Evolutionary conservation across 768 basidiomycete genomes (phyloP), one percentile per base, ranked within the genome.

Genomic region (Cantharellus cinnabarinus): DNA sequence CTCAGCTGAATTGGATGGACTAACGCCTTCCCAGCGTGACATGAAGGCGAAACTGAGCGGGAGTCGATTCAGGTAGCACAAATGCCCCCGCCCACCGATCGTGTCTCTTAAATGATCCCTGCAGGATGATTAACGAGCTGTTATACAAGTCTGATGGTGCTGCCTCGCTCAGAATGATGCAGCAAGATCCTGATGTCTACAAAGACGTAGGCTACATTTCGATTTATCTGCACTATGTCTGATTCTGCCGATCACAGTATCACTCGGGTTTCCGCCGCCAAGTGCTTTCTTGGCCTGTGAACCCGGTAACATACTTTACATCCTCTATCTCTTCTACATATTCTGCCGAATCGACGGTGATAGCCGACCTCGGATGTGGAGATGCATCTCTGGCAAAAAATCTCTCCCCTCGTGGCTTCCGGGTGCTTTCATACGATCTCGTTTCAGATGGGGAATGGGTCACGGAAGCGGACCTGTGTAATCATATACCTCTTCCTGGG

Each of bases 331-430:
- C 80, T 7, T 20, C 59, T 0, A 69, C 76, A 2, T 84, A 82
- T 67, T 54, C 10, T 37, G 77, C 88, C 3, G 60, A 73, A 20
- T 76, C 75, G 63, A 80, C 83, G 0, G 74, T 97, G 64, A 80
- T 99, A 56, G 91, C 81, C 41, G 95, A 99, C 71, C 75, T 99
- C 41, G 95, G 95, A 5, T 97, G 91, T 64, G 95, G 95, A 35
- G 93, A 97, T 68, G 95, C 91, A 34, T 78, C 83, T 4, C 75
- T 99, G 38, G 91, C 93, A 0, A 80, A 77, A 44, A 74, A 77
- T 2, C 75, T 99, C 41, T 70, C 79, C 4, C 79, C 85, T 0
- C 77, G 81, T 67, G 84, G 83, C 37, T 70, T 80, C 64, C 76
- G 70, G 40, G 85, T 86, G 29, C 67, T 87, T 50, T 89, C 85